Evolutionary conservation across 2,329 filamentous ascomycete species (phyloP).

Genomic region (Alternaria rosae): DNA sequence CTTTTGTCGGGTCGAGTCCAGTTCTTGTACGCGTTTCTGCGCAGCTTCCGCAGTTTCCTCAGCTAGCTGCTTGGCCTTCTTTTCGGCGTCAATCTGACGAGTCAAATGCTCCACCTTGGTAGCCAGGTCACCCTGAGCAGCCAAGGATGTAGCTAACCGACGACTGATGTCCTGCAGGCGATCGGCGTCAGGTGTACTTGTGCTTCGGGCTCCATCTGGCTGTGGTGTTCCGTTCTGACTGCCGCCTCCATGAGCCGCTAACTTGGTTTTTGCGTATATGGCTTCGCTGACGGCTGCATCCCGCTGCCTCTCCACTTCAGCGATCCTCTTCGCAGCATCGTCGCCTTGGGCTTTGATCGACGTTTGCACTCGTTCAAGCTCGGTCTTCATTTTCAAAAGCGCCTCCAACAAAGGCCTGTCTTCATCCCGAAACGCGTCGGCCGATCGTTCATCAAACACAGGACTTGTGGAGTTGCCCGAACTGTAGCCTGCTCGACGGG

Average conservation of each 20-base stretch:
- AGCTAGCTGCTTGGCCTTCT: slow-evolving; percentile 78
- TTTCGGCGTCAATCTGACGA: slow-evolving; percentile 80
- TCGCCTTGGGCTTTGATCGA: slow-evolving; percentile 89
- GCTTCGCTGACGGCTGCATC: slow-evolving; percentile 95
- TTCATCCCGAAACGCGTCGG: slow-evolving; percentile 87
- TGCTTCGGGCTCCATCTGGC: slow-evolving; percentile 62
- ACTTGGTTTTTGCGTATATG: slow-evolving; percentile 90
- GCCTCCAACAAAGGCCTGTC: slow-evolving; percentile 93
- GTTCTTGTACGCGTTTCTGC: slow-evolving; percentile 80
- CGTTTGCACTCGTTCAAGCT: slow-evolving; percentile 86
- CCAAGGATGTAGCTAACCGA: slow-evolving; percentile 82
- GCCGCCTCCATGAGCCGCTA: slow-evolving; percentile 78
- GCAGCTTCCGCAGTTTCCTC: slow-evolving; percentile 87
- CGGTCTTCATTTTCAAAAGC: slow-evolving; percentile 86
- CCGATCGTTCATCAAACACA: slow-evolving; percentile 75
- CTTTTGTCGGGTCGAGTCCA: slow-evolving; percentile 84
- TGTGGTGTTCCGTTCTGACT: slow-evolving; percentile 68
- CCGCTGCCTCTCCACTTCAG: slow-evolving; percentile 91
- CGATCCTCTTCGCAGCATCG: slow-evolving; percentile 85
- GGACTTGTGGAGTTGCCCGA: slow-evolving; percentile 74
- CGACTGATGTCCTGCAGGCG: slow-evolving; percentile 77
- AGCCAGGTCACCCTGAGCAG: slow-evolving; percentile 80
- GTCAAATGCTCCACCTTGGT: slow-evolving; percentile 73
- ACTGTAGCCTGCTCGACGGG: slow-evolving; percentile 86
- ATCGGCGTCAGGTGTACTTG: slow-evolving; percentile 68